These are phyloP conservation scores for Colletotrichum sansevieriae DNA, from an alignment of 2,329 filamentous ascomycete species.

Conservation along the genomic window DNA sequence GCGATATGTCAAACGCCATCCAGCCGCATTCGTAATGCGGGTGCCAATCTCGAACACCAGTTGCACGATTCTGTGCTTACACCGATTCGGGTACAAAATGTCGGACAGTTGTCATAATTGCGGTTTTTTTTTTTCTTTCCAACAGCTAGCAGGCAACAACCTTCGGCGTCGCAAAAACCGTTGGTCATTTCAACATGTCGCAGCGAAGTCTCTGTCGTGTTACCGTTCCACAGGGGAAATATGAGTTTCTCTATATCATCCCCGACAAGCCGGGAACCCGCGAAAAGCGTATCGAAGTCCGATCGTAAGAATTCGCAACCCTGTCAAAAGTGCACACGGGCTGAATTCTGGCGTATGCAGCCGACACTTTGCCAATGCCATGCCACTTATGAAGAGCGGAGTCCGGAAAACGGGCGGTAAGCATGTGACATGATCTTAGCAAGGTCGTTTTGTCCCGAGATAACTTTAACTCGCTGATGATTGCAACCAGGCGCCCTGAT, in stretches of 20 bases:
- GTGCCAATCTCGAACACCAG: too few relatives aligned
- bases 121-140: too few relatives aligned
- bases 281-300: neutral
- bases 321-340: neutral
- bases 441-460: neutral
- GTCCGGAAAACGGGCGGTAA: neutral
- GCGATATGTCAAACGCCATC: neutral
- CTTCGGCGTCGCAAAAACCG: accelerated
- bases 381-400: slow-evolving; percentile 1
- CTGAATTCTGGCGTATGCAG: neutral
- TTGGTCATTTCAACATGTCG: neutral
- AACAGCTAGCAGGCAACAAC: neutral
- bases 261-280: neutral
- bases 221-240: neutral
- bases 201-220: neutral
- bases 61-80: neutral
- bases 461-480: neutral
- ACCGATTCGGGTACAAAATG: neutral
- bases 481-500: neutral
- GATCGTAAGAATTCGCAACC: neutral
- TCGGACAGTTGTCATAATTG: neutral
- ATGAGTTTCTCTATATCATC: slow-evolving; percentile 2
- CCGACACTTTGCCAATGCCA: neutral
- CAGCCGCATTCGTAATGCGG: neutral
- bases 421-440: neutral